Percentiles rank a stretch among this genome's conserved stretches.
These are phyloP conservation scores for Leptoxyphium fumago DNA, from an alignment of 2,329 filamentous ascomycete genomes.

Conservation along the genomic window DNA sequence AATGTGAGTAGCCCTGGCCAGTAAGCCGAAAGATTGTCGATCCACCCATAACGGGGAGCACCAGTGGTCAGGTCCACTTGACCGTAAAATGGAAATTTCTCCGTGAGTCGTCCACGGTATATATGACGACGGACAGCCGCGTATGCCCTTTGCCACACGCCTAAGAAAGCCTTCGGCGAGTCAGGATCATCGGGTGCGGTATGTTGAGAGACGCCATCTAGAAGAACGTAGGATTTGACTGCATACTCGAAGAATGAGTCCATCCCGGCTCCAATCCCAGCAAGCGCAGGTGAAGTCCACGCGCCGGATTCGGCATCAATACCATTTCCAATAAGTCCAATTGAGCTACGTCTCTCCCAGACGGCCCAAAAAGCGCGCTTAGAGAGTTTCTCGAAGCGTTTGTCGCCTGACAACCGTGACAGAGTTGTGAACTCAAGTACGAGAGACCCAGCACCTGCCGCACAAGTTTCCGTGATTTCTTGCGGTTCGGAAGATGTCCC, in stretches of 20 bases:
- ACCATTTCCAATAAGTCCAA: slow-evolving; percentile 77
- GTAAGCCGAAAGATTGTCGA: slow-evolving; percentile 89
- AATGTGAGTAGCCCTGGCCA: slow-evolving; percentile 80
- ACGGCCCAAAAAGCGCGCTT: slow-evolving; percentile 95
- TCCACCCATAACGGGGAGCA: slow-evolving; percentile 80
- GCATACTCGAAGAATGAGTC: slow-evolving; percentile 99
- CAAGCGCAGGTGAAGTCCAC: slow-evolving; percentile 67
- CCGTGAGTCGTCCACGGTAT: slow-evolving; percentile 53
- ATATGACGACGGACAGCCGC: slow-evolving; percentile 78
- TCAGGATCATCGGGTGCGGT: slow-evolving; percentile 41
- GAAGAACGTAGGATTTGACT: slow-evolving; percentile 79
- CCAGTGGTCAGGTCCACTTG: slow-evolving; percentile 82
- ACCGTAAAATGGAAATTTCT: slow-evolving; percentile 81
- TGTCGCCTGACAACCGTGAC: slow-evolving; percentile 73
- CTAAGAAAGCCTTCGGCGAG: slow-evolving; percentile 62
- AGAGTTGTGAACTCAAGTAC: slow-evolving; percentile 87
- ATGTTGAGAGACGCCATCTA: slow-evolving; percentile 50
- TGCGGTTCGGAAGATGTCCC: slow-evolving; percentile 30
- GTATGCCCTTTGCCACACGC: slow-evolving; percentile 74
- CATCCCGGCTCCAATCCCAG: slow-evolving; percentile 91
- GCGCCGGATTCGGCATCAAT: slow-evolving; percentile 82
- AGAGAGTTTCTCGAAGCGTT: slow-evolving; percentile 74
- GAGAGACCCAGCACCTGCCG: slow-evolving; percentile 87
- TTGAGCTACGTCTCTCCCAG: slow-evolving; percentile 74
- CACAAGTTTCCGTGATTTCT: slow-evolving; percentile 92